A percentile compares a stretch with the other conserved stretches of the same genome.
Conservation (phyloP, 306 rosid species). For the Vachellia collinsii region DNA sequence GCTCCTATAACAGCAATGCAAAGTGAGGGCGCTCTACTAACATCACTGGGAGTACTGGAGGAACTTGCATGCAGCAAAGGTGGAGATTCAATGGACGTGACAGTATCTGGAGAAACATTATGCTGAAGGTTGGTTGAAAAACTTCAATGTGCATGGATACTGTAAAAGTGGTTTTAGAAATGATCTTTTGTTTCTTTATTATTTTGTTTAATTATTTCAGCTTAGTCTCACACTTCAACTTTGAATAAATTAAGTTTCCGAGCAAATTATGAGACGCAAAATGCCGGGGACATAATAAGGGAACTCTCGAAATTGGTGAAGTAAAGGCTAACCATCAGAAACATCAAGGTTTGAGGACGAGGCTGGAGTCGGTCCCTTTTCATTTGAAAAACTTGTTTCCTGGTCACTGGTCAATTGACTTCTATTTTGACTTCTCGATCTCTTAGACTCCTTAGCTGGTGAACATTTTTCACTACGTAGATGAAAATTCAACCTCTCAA, state of each 20-base stretch:
- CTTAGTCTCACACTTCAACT: neutral
- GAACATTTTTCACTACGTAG: conserved; percentile 40
- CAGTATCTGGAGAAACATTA: conserved; percentile 41
- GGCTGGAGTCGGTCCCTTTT: conserved; percentile 44
- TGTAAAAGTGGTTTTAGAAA: neutral
- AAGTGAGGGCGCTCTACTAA: conserved; percentile 57
- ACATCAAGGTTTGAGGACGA: conserved; percentile 28
- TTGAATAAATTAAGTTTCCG: conserved; percentile 10
- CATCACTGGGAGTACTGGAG: conserved; percentile 36
- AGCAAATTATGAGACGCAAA: neutral
- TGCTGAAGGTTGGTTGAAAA: conserved; percentile 32
- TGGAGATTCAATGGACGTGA: conserved; percentile 41
- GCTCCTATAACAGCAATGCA: conserved; percentile 92
- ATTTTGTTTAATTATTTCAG: neutral
- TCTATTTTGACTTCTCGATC: conserved; percentile 40
- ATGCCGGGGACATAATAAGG: neutral
- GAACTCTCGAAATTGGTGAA: neutral
- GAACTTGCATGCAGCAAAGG: conserved; percentile 49
- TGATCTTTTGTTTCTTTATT: neutral
- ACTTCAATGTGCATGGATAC: conserved; percentile 19
- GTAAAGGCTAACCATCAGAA: conserved; percentile 48
- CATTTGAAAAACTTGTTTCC: conserved; percentile 43
- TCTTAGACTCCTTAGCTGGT: conserved; percentile 45
- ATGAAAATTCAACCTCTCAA: conserved; percentile 48
- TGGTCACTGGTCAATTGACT: conserved; percentile 41